phyloP scores from a whole-genome alignment of 176 grass and related monocot species.

The Poa pratensis region DNA sequence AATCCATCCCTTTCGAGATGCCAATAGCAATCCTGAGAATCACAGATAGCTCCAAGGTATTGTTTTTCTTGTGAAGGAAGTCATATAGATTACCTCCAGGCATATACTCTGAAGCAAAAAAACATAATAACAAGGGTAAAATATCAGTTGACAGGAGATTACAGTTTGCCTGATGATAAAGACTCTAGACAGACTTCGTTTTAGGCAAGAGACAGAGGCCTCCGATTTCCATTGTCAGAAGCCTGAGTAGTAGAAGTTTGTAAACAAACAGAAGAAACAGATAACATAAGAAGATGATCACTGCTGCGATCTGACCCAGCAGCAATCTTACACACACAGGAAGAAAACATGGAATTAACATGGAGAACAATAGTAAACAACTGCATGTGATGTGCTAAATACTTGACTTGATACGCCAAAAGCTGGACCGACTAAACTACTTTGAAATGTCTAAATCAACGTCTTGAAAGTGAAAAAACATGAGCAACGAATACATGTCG shows the following conservation, averaged over 20 bases:
- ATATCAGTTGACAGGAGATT: background rate
- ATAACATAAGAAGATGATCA: background rate
- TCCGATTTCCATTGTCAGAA: background rate
- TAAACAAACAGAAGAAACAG: conserved; percentile 2
- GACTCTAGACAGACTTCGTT: conserved; percentile 9
- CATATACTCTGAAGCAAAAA: conserved; percentile 79
- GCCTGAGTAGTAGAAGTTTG: background rate
- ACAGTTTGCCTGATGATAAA: background rate
- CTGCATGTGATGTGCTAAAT: background rate
- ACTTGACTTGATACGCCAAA: background rate
- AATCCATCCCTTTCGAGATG: conserved; percentile 88
- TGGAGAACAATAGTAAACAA: background rate
- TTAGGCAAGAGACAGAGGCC: background rate
- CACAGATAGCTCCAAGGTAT: conserved; percentile 63
- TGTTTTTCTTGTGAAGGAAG: conserved; percentile 74
- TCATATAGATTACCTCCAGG: conserved; percentile 91
- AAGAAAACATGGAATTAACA: background rate
- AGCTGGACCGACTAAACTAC: conserved; percentile 24
- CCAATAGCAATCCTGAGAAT: conserved; percentile 84
- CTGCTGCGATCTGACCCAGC: background rate
- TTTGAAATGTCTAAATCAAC: background rate
- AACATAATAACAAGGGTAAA: conserved; percentile 19
- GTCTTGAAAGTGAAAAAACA: background rate
- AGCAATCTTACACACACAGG: background rate
- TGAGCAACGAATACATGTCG: background rate